Conservation (phyloP, 2,329 filamentous ascomycete genomes). For the Sclerotinia sclerotiorum region DNA sequence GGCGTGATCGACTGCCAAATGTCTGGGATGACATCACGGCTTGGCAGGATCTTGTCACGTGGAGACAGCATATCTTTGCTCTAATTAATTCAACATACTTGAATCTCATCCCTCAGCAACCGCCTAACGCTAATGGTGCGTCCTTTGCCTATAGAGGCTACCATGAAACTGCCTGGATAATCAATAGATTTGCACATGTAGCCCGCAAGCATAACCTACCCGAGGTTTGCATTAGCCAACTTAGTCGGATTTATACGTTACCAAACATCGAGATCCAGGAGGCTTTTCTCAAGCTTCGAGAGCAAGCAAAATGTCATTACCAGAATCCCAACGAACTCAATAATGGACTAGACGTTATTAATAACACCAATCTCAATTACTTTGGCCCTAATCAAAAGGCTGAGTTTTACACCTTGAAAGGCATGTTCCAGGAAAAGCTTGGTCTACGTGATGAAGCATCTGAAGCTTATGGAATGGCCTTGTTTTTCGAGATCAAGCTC, state of each 20-base stretch:
- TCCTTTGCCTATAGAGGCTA: slow-evolving; percentile 97
- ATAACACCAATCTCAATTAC: slow-evolving; percentile 99
- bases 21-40: slow-evolving; percentile 99
- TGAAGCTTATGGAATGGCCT: slow-evolving; percentile 87
- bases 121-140: slow-evolving; percentile 80
- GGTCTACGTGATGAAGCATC: slow-evolving; percentile 89
- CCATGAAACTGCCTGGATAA: slow-evolving; percentile 99
- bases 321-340: slow-evolving; percentile 91
- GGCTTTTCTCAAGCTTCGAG: slow-evolving; percentile 95
- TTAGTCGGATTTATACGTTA: slow-evolving; percentile 96
- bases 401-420: slow-evolving; percentile 98
- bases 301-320: slow-evolving; percentile 98
- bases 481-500: slow-evolving; percentile 93
- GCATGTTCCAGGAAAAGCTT: slow-evolving; percentile 97
- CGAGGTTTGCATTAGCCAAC: slow-evolving; percentile 94
- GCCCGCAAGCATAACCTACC: slow-evolving; percentile 95
- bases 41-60: slow-evolving; percentile 99
- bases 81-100: slow-evolving; percentile 96
- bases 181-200: slow-evolving; percentile 97
- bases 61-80: slow-evolving; percentile 98
- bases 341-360: slow-evolving; percentile 94
- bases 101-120: slow-evolving; percentile 74
- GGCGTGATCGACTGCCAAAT: slow-evolving; percentile 93
- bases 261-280: slow-evolving; percentile 99
- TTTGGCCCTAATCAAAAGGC: slow-evolving; percentile 95